Conservation (phyloP, 768 basidiomycete species). For the Mycena filopes region DNA sequence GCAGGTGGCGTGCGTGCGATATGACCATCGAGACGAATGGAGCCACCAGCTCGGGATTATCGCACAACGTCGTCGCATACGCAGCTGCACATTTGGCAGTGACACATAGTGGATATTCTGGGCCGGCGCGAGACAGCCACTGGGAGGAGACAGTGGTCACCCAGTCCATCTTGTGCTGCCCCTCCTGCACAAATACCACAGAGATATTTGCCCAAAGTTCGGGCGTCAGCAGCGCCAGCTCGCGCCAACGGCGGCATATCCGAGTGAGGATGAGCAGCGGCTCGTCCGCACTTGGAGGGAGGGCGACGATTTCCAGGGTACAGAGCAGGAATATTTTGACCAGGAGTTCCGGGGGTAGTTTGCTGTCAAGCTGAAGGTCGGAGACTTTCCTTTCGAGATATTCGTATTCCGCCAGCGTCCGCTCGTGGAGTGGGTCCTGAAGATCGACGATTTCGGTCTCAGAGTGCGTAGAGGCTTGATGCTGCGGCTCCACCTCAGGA, state of each 20-base stretch:
- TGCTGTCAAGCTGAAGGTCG: background rate
- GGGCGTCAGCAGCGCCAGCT: conserved; percentile 3
- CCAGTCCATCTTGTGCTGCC: background rate
- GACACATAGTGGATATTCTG: conserved; percentile 1
- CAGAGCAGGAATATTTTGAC: conserved; percentile 15
- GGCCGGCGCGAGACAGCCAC: conserved; percentile 16
- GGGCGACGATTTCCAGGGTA: background rate
- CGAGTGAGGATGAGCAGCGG: conserved; percentile 1
- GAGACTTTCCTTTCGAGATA: background rate
- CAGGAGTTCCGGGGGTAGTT: conserved; percentile 16
- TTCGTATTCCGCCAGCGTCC: background rate
- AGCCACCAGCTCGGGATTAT: conserved; percentile 3
- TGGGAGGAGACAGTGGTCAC: background rate
- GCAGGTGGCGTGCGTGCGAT: conserved; percentile 9
- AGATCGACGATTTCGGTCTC: background rate
- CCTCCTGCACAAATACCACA: background rate
- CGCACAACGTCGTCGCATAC: background rate
- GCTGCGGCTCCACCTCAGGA: background rate
- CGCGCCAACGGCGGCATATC: conserved; percentile 16
- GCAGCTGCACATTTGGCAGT: conserved; percentile 5
- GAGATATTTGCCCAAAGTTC: conserved; percentile 20
- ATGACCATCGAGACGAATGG: conserved; percentile 4
- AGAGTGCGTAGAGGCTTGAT: background rate
- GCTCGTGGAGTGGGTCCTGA: background rate
- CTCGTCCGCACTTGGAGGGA: conserved; percentile 10